Conservation (phyloP, 73 alveolate species). For the Stentor roeselii region DNA sequence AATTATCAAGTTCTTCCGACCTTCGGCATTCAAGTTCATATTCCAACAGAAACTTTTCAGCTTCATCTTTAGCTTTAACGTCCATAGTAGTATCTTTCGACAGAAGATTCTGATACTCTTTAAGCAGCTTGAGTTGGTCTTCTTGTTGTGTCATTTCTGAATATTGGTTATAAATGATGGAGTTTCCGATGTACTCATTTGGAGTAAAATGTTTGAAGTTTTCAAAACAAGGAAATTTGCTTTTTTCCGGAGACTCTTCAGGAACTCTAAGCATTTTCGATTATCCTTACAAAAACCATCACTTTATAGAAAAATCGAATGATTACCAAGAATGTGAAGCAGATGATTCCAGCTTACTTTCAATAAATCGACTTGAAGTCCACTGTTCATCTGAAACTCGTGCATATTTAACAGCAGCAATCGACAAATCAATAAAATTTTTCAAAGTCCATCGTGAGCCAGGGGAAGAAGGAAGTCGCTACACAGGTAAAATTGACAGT, state of each 20-base stretch:
- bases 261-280: background rate
- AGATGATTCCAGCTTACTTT: background rate
- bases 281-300: background rate
- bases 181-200: no score
- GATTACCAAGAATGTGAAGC: background rate
- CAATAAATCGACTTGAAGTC: background rate
- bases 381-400: background rate
- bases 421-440: constrained; percentile 15
- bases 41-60: background rate
- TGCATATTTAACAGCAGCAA: background rate
- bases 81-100: background rate
- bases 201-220: background rate
- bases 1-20: constrained; percentile 3
- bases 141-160: no score
- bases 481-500: background rate
- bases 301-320: background rate
- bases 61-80: background rate
- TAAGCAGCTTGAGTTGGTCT: background rate
- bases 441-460: background rate
- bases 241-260: background rate
- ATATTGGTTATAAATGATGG: no score
- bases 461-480: background rate
- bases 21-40: constrained; percentile 8
- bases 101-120: background rate
- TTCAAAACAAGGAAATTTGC: background rate